Evolutionary conservation across 2,329 filamentous ascomycete species (phyloP), one percentile per base, ranked within the genome.

Genomic region (Neodidymelliopsis sp.): DNA sequence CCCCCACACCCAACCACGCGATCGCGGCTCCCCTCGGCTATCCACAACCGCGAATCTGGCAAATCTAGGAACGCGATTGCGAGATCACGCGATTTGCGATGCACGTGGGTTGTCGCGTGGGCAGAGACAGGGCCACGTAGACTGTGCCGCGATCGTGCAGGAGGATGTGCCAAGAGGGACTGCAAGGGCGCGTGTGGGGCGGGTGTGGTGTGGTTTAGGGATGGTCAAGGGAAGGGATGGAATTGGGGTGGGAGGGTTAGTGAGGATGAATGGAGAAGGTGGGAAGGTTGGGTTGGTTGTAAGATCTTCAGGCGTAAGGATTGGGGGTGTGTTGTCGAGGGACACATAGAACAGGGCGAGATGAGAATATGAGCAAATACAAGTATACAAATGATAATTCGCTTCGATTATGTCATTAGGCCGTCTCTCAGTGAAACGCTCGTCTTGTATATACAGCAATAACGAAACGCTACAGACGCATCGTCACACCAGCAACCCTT

Each of bases 371-470:
- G 33, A 6, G 9, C n/a, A n/a, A n/a, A n/a, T 24, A 22, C n/a
- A 12, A 2, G 38, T 12, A 11, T 36, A 15, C 23, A 6, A 16
- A 11, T 10, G 31, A 23, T 10, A 11, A 41, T 16, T 10, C n/a
- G n/a, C n/a, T n/a, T n/a, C n/a, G 13, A 40, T 44, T 50, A 34
- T 31, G 25, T 44, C 35, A 44, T 50, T 50, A 19, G 22, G 29
- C 18, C 39, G 35, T 50, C 23, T 50, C 23, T n/a, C n/a, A n/a
- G 5, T n/a, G n/a, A 13, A 33, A 34, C 24, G 23, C 28, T 41
- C 33, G 37, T 39, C 34, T n/a, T 36, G 34, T 50, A 39, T 38
- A 24, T 44, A 50, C 24, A 30, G 13, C 19, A 39, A 28, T 15
- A 30, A 40, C 24, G 38, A 35, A 20, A 44, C 29, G 35, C 28